Evolutionary conservation across 352 stramenopile species (phyloP).

Genomic region (Globisporangium paroecandrum): DNA sequence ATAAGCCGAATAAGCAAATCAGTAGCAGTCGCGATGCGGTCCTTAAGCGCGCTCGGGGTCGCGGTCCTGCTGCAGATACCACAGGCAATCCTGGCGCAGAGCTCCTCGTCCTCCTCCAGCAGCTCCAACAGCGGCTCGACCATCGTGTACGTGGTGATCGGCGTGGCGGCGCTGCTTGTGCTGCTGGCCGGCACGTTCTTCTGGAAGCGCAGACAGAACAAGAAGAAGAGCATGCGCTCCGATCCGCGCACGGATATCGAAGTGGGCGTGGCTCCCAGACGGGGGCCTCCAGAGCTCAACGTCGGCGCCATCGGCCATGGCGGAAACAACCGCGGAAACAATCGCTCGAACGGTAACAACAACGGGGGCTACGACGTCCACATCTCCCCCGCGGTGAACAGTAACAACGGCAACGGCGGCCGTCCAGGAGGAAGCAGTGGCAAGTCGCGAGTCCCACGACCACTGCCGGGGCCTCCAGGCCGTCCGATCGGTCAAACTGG

Average conservation of each 20-base stretch:
- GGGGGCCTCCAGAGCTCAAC: background rate
- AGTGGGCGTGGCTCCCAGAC: background rate
- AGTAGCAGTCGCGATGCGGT: constrained; percentile 1
- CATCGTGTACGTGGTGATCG: constrained; percentile 59
- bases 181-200: constrained; percentile 46
- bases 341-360: constrained; percentile 1
- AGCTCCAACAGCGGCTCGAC: constrained; percentile 29
- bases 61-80: constrained; percentile 15
- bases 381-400: constrained; percentile 16
- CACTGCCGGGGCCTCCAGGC: background rate
- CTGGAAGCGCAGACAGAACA: constrained; percentile 41
- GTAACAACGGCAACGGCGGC: background rate
- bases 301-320: constrained; percentile 6
- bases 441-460: background rate
- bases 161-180: constrained; percentile 48
- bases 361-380: constrained; percentile 18
- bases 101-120: constrained; percentile 17
- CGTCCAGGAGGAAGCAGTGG: background rate
- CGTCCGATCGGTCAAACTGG: background rate
- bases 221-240: constrained; percentile 18
- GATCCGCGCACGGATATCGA: background rate
- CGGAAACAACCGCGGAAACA: constrained; percentile 3
- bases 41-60: constrained; percentile 8
- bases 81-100: constrained; percentile 5
- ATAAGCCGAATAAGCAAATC: background rate